Base-by-base conservation (phyloP, 768 basidiomycete genomes). In the Podaxis pistillaris region DNA sequence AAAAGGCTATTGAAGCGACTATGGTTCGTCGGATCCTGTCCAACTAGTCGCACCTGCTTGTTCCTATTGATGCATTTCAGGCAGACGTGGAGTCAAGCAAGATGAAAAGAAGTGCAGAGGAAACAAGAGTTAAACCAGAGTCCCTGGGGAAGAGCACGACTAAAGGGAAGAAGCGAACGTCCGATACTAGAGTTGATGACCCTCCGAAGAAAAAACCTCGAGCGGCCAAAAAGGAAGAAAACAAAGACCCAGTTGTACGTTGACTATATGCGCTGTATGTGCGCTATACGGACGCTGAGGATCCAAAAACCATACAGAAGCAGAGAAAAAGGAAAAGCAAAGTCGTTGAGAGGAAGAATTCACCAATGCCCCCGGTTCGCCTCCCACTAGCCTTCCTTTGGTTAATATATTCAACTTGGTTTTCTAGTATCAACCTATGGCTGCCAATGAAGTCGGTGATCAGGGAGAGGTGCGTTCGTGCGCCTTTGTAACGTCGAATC, bases 1-100 rank as follows among this genome's bases (percentile, higher is more conserved):
- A 84, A 65, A 63, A 68, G 9, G 77, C 76, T 3, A 77, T 78
- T 28, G 67, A 70, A n/a, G 71, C 70, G 13, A 75, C 76, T n/a
- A 53, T 80, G 68, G 78, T 81, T 58, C 37, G 73, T 67, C 37
- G 37, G 24, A 11, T 15, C 22, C 54, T 49, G 40, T 17, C 1
- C 44, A 44, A 12, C 52, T 51, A 11, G 30, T 33, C 40, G 37
- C 56, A 36, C 60, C 49, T 37, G 26, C 26, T 26, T 19, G 38
- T 38, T 37, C 51, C 30, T n/a, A 26, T 30, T 47, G 44, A 59
- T 30, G 47, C 26, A 6, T 13, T 37, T 13, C 51, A 67, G 49
- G 60, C 57, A 8, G 66, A 65, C 37, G 37, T 36, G 40, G 62
- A 37, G 9, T 40, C 15, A 6, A n/a, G 22, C 13, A 62, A 63